A percentile compares a stretch with the other conserved stretches of the same genome.
These are phyloP conservation scores for Halophytophthora batemanensis DNA, from an alignment of 352 stramenopile species.

Conservation along the genomic window DNA sequence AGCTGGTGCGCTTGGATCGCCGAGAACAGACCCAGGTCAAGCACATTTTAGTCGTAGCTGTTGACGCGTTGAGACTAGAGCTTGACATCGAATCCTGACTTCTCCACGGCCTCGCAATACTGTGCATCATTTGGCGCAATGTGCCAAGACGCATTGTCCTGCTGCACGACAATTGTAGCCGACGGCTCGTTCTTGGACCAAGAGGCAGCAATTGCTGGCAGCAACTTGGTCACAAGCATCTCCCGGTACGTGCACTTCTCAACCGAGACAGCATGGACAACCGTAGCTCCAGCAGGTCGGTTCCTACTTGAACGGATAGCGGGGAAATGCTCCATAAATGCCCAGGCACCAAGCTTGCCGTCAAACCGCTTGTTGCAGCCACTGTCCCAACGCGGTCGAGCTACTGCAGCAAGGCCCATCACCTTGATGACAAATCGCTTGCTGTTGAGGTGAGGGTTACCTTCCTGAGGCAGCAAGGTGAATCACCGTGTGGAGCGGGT, in stretches of 20 bases:
- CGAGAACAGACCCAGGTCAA: constrained; percentile 7
- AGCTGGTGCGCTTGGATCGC: constrained; percentile 1
- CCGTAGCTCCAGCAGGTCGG: neutral
- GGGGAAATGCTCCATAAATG: neutral
- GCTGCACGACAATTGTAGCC: constrained; percentile 3
- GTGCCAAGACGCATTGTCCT: constrained; percentile 1
- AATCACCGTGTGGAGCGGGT: constrained; percentile 4
- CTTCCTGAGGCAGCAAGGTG: constrained; percentile 11
- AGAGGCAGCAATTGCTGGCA: constrained; percentile 5
- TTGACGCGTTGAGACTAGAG: constrained; percentile 1
- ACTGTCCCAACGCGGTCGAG: no score
- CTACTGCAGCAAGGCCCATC: constrained; percentile 21
- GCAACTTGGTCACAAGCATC: constrained; percentile 2
- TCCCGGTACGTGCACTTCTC: neutral
- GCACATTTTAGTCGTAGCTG: constrained; percentile 3
- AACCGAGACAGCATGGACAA: neutral
- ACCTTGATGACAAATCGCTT: constrained; percentile 27
- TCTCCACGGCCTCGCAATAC: neutral
- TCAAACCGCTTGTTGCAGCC: no score
- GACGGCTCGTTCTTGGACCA: neutral
- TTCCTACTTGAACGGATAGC: constrained; percentile 1
- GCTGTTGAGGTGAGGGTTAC: constrained; percentile 5
- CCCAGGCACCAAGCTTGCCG: constrained; percentile 8
- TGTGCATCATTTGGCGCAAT: neutral
- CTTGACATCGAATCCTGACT: neutral